Evolutionary conservation across 257 asterid species (phyloP).

Genomic region (Solanum piurae): DNA sequence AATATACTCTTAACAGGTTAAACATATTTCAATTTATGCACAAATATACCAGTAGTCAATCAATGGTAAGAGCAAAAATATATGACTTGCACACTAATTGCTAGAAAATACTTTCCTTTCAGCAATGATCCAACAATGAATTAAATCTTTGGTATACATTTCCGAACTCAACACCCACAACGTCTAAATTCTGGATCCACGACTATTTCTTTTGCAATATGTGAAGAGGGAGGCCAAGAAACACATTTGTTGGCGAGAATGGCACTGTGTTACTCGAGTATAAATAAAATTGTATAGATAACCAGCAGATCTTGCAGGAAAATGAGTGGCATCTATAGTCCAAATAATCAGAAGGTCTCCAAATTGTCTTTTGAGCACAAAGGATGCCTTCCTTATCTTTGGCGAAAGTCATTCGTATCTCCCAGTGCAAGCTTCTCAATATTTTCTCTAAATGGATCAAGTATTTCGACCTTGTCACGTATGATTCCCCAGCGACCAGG

Average conservation of each 20-base stretch:
- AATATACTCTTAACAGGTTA: not conserved
- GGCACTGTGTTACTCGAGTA: not conserved
- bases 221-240: not conserved
- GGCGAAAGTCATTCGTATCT: conserved; percentile 66
- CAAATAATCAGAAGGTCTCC: conserved; percentile 50
- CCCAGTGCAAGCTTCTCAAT: conserved; percentile 75
- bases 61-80: not conserved
- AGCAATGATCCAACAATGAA: not conserved
- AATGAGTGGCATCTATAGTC: not conserved
- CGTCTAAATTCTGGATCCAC: not conserved
- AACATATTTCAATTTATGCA: not conserved
- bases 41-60: not conserved
- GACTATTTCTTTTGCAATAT: not conserved
- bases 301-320: not conserved
- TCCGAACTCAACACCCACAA: not conserved
- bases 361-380: conserved; percentile 63
- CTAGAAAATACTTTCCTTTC: no score
- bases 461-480: conserved; percentile 74
- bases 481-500: conserved; percentile 81
- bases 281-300: not conserved
- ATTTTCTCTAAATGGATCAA: conserved; percentile 72
- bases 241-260: not conserved
- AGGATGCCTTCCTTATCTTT: conserved; percentile 73
- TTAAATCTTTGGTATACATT: not conserved
- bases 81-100: not conserved